Base-by-base conservation (phyloP, 495 filamentous ascomycete species). In the Parachaetomium inaequale region DNA sequence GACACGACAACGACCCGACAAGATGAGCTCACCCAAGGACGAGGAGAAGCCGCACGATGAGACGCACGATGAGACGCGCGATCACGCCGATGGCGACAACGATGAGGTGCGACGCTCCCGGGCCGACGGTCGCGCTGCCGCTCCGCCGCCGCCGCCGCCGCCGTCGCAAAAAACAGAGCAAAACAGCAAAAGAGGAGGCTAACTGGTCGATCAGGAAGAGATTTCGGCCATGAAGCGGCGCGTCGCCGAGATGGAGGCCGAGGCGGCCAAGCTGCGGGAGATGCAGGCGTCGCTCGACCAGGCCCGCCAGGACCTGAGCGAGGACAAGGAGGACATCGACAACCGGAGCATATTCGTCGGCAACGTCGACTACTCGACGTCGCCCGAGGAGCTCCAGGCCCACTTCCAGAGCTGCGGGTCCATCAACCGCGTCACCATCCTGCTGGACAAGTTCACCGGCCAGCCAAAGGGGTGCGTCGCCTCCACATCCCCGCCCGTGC, bases 181-280 rank as follows among this genome's bases (percentile, higher is more conserved):
- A 52, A 52, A 59, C 7, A 62, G 21, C 3, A 58, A 21, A 63
- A 66, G 57, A 55, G 52, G 45, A 59, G 56, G 53, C 60, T 66
- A 52, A 62, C 55, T 58, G 26, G 42, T 50, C 38, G 56, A 61
- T 58, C 65, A 80, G 79, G 79, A 98, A 77, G 95, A 99, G 74
- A 98, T 99, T 71, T 87, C 88, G 28, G 93, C 91, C 55, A 98
- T 99, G 95, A 99, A 99, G 82, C 86, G 86, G 69, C 88, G 94
- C 69, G 93, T 99, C 32, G 91, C 92, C 63, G 95, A 99, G 78
- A 99, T 99, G 95, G 95, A 99, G 76, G 93, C 92, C 66, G 88
- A 99, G 77, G 95, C 95, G 14, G 89, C 91, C 11, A 98, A 97
- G 77, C 82, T 99, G 49, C 86, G 95, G 61, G 93, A 98, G 75